phyloP scores from a whole-genome alignment of 1,284 basidiomycete species.

The Heterobasidion irregulare region DNA sequence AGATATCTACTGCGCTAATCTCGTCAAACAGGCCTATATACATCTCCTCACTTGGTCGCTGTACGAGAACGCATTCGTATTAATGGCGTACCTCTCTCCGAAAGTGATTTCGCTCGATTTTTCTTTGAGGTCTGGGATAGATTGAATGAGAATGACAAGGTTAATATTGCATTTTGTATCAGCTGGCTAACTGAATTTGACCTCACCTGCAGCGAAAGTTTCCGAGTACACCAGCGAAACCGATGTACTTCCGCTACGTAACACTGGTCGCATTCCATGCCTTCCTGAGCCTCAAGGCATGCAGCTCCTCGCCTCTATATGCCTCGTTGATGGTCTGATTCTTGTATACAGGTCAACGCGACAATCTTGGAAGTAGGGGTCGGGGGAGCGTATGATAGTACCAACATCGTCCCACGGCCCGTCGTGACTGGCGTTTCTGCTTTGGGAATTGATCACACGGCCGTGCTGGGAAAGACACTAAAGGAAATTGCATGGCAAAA shows the following conservation, averaged over 20 bases:
- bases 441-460: slow-evolving; percentile 91
- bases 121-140: slow-evolving; percentile 98
- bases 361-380: slow-evolving; percentile 97
- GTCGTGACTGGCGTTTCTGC: slow-evolving; percentile 86
- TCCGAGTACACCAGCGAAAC: slow-evolving; percentile 61
- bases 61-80: slow-evolving; percentile 95
- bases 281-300: slow-evolving; percentile 71
- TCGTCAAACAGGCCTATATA: slow-evolving; percentile 69
- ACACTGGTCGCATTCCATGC: slow-evolving; percentile 91
- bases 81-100: slow-evolving; percentile 85
- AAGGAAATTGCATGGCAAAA: slow-evolving; percentile 93
- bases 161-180: slow-evolving; percentile 18
- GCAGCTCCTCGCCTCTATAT: neutral
- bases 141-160: slow-evolving; percentile 62
- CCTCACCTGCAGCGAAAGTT: slow-evolving; percentile 36
- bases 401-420: slow-evolving; percentile 91
- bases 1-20: too few species aligned
- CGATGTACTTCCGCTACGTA: slow-evolving; percentile 91
- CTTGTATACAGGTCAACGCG: slow-evolving; percentile 55
- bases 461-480: slow-evolving; percentile 85
- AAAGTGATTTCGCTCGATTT: slow-evolving; percentile 82
- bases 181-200: neutral
- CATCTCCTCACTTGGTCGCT: slow-evolving; percentile 93
- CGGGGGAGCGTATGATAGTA: slow-evolving; percentile 92
- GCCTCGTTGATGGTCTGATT: neutral